A percentile compares a stretch with the other conserved stretches of the same genome.
Evolutionary conservation across 441 rosid genomes (phyloP).

Genomic region (Populus trichocarpa): DNA sequence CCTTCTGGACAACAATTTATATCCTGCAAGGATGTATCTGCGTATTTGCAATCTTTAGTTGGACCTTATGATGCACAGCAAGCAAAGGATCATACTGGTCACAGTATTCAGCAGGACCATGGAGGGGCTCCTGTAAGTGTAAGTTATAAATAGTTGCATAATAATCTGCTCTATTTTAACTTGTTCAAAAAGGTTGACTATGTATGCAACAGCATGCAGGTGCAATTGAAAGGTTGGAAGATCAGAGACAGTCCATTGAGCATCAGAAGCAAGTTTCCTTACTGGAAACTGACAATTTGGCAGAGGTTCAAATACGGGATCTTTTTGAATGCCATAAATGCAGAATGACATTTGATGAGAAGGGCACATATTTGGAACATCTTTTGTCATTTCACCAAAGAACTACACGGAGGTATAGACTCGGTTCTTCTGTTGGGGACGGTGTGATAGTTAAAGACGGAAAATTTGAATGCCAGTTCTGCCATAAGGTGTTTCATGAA

Average conservation of each 20-base stretch:
- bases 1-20: conserved; percentile 66
- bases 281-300: conserved; percentile 47
- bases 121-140: conserved; percentile 33
- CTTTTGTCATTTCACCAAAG: conserved; percentile 66
- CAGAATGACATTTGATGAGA: conserved; percentile 56
- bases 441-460: conserved; percentile 71
- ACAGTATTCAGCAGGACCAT: conserved; percentile 26
- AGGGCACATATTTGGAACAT: conserved; percentile 63
- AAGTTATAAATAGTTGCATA: conserved; percentile 7
- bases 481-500: conserved; percentile 69
- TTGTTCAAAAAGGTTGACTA: conserved; percentile 12
- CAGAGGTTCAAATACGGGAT: conserved; percentile 50
- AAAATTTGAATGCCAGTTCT: conserved; percentile 75
- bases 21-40: conserved; percentile 68
- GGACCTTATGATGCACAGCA: conserved; percentile 26
- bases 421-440: conserved; percentile 76
- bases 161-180: conserved; percentile 2
- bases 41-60: conserved; percentile 46
- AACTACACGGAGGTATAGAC: conserved; percentile 54
- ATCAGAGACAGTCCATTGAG: conserved; percentile 29
- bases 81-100: conserved; percentile 19
- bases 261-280: conserved; percentile 31
- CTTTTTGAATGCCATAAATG: conserved; percentile 74
- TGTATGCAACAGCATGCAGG: conserved; percentile 37
- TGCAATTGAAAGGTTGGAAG: conserved; percentile 30